Evolutionary conservation across 192 early-diverging fungal genomes (phyloP).

Genomic region (Podila minutissima): DNA sequence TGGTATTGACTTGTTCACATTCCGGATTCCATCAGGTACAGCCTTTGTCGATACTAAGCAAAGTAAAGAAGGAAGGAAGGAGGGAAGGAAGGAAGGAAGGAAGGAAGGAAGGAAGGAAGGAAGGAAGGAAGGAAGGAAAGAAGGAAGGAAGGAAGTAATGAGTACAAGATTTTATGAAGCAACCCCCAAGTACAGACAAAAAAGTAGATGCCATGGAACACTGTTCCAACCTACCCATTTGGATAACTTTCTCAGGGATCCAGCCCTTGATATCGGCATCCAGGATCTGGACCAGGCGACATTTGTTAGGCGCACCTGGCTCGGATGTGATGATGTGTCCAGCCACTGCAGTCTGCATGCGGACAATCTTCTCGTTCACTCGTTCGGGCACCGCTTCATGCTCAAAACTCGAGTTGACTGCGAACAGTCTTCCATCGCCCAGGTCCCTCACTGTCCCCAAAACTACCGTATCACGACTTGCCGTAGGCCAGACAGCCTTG

Average conservation of each 20-base stretch:
- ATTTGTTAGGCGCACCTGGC: slow-evolving; percentile 38
- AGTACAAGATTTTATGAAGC: too few species aligned
- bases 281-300: slow-evolving; percentile 34
- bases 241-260: slow-evolving; percentile 49
- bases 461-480: slow-evolving; percentile 34
- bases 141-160: too few species aligned
- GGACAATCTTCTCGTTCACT: slow-evolving; percentile 33
- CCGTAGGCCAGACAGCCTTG: slow-evolving; percentile 44
- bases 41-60: slow-evolving; percentile 41
- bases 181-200: background rate
- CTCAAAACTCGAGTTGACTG: slow-evolving; percentile 36
- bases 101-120: too few species aligned
- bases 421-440: slow-evolving; percentile 25
- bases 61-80: background rate
- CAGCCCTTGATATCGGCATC: slow-evolving; percentile 53
- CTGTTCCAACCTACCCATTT: slow-evolving; percentile 20
- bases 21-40: slow-evolving; percentile 39
- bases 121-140: too few species aligned
- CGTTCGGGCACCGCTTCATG: slow-evolving; percentile 37
- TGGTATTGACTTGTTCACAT: slow-evolving; percentile 35
- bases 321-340: slow-evolving; percentile 44
- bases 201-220: background rate
- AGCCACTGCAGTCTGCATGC: slow-evolving; percentile 46
- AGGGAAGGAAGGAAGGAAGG: too few species aligned
- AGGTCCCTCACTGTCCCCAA: slow-evolving; percentile 39